A percentile compares a stretch with the other conserved stretches of the same genome.
Evolutionary conservation across 805 yeast species (phyloP).

Genomic region (Candida orba): DNA sequence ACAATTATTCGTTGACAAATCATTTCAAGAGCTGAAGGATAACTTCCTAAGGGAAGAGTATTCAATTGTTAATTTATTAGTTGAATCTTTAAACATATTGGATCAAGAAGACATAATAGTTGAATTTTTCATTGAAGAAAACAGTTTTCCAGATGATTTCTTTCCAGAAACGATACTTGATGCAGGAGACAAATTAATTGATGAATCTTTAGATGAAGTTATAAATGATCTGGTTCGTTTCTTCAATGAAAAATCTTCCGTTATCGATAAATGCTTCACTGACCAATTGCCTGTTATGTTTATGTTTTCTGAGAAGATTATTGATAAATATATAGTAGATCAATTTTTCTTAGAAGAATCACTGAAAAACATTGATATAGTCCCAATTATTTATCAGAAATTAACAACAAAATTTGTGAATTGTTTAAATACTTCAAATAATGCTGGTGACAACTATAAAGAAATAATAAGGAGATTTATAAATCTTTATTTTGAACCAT

Average conservation of each 20-base stretch:
- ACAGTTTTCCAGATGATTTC: conserved; percentile 26
- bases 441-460: conserved; percentile 30
- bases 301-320: conserved; percentile 30
- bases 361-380: conserved; percentile 20
- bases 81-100: conserved; percentile 21
- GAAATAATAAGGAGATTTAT: conserved; percentile 26
- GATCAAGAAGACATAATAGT: conserved; percentile 32
- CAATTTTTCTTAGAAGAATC: conserved; percentile 21
- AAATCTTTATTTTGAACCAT: conserved; percentile 31
- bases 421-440: conserved; percentile 29
- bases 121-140: conserved; percentile 34
- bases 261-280: conserved; percentile 32
- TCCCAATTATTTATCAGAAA: conserved; percentile 27
- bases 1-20: conserved; percentile 10
- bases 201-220: conserved; percentile 18
- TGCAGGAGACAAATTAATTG: conserved; percentile 16
- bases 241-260: conserved; percentile 29
- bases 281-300: conserved; percentile 33
- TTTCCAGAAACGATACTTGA: conserved; percentile 24
- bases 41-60: conserved; percentile 16
- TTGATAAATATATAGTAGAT: conserved; percentile 30
- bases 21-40: conserved; percentile 17
- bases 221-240: conserved; percentile 23
- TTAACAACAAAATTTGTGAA: conserved; percentile 26
- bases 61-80: conserved; percentile 16